These are phyloP conservation scores for Centella asiatica DNA, from an alignment of 129 eudicot species.

Conservation along the genomic window DNA sequence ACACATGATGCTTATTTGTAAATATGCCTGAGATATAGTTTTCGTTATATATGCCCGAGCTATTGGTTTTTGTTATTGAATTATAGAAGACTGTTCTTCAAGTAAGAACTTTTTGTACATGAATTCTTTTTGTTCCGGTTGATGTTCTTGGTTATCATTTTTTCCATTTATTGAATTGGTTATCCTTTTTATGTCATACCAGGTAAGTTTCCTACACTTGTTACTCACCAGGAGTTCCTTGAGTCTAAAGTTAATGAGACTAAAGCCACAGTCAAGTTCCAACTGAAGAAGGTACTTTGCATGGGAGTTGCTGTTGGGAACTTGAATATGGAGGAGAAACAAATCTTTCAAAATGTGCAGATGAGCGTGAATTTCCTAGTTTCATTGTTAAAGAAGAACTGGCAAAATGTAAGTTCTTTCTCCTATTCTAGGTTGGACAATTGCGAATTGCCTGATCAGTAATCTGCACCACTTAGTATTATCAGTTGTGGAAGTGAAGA, in stretches of 20 bases:
- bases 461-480: too few relatives aligned
- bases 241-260: slow-evolving; percentile 55
- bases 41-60: too few relatives aligned
- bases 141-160: neutral
- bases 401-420: slow-evolving; percentile 51
- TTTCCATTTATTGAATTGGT: neutral
- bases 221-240: slow-evolving; percentile 50
- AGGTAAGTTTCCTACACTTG: slow-evolving; percentile 69
- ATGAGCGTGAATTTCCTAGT: slow-evolving; percentile 66
- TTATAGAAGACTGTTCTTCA: too few relatives aligned
- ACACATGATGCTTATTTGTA: too few relatives aligned
- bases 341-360: slow-evolving; percentile 58
- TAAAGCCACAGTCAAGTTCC: slow-evolving; percentile 57
- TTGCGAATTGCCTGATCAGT: neutral
- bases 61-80: too few relatives aligned
- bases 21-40: too few relatives aligned
- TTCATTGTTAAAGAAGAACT: slow-evolving; percentile 52
- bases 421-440: neutral
- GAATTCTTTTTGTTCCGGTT: neutral
- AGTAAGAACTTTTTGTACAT: too few relatives aligned
- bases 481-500: too few relatives aligned
- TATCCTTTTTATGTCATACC: neutral
- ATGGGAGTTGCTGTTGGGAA: slow-evolving; percentile 76
- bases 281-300: slow-evolving; percentile 58
- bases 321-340: slow-evolving; percentile 60